Evolutionary conservation across 495 filamentous ascomycete species (phyloP).

Genomic region (Neurospora sublineolata): DNA sequence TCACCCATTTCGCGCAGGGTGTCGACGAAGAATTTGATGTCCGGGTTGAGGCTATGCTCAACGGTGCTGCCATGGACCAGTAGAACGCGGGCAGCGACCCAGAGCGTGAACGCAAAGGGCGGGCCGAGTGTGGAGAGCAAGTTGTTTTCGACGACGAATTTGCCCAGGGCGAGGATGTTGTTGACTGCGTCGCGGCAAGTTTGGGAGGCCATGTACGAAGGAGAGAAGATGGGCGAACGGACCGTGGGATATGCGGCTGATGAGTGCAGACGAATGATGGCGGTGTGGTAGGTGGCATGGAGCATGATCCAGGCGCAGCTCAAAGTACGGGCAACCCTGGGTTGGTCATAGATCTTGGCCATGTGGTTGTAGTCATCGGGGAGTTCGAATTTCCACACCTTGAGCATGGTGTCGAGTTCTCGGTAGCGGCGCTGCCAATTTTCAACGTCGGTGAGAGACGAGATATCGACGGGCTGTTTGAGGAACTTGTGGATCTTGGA

Average conservation of each 20-base stretch:
- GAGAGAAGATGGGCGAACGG: slow-evolving; percentile 72
- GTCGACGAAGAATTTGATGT: slow-evolving; percentile 69
- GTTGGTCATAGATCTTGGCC: slow-evolving; percentile 52
- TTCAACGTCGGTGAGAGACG: slow-evolving; percentile 70
- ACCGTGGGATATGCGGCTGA: slow-evolving; percentile 85
- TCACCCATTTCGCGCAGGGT: slow-evolving; percentile 67
- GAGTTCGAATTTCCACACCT: slow-evolving; percentile 71
- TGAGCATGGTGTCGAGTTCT: slow-evolving; percentile 64
- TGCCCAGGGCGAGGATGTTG: slow-evolving; percentile 65
- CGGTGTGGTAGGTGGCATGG: slow-evolving; percentile 63
- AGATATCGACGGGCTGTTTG: slow-evolving; percentile 80
- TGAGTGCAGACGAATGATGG: slow-evolving; percentile 83
- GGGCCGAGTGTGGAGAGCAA: slow-evolving; percentile 72
- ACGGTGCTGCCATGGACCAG: slow-evolving; percentile 83
- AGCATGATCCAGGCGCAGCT: slow-evolving; percentile 83
- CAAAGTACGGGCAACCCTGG: slow-evolving; percentile 48
- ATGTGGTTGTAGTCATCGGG: slow-evolving; percentile 74
- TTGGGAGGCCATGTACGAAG: slow-evolving; percentile 72
- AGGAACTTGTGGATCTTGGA: slow-evolving; percentile 77
- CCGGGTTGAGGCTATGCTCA: slow-evolving; percentile 63
- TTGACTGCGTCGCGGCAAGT: slow-evolving; percentile 72
- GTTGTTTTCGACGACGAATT: slow-evolving; percentile 59
- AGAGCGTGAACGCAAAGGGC: slow-evolving; percentile 80
- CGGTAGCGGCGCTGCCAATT: slow-evolving; percentile 80
- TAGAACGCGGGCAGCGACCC: slow-evolving; percentile 79